Evolutionary conservation across 148 eudicot genomes (phyloP).

Genomic region (Diospyros lotus): DNA sequence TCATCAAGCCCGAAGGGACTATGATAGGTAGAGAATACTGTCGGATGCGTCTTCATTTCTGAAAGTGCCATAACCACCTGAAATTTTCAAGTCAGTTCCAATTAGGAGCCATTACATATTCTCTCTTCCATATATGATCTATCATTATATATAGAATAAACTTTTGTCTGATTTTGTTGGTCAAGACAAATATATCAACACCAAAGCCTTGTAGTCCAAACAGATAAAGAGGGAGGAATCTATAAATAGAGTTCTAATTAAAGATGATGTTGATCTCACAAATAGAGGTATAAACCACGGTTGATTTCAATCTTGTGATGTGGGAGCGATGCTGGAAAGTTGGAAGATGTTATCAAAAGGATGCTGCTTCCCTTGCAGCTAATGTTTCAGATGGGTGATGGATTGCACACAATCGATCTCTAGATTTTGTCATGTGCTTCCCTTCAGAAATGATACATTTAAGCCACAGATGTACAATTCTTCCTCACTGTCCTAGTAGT

Average conservation of each 20-base stretch:
- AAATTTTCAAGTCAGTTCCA: not conserved
- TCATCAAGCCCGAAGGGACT: not conserved
- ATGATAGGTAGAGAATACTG: not conserved
- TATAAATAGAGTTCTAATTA: not conserved
- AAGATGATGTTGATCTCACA: not conserved
- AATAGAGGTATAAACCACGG: not conserved
- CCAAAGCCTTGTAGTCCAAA: not conserved
- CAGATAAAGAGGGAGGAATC: not conserved
- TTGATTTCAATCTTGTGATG: no score
- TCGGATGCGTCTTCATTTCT: not conserved
- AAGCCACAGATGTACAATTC: not conserved
- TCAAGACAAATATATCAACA: not conserved
- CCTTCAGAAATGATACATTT: not conserved
- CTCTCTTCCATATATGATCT: no score
- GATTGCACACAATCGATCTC: not conserved
- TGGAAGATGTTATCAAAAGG: no score
- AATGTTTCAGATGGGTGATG: no score
- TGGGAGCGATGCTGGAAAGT: no score
- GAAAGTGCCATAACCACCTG: not conserved
- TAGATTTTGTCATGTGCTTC: not conserved
- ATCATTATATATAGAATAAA: not conserved
- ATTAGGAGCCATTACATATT: not conserved
- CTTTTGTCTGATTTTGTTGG: not conserved
- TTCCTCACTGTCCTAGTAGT: no score
- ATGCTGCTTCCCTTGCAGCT: no score